These are phyloP conservation scores for Solanum virginianum DNA, from an alignment of 257 asterid species.

Conservation along the genomic window DNA sequence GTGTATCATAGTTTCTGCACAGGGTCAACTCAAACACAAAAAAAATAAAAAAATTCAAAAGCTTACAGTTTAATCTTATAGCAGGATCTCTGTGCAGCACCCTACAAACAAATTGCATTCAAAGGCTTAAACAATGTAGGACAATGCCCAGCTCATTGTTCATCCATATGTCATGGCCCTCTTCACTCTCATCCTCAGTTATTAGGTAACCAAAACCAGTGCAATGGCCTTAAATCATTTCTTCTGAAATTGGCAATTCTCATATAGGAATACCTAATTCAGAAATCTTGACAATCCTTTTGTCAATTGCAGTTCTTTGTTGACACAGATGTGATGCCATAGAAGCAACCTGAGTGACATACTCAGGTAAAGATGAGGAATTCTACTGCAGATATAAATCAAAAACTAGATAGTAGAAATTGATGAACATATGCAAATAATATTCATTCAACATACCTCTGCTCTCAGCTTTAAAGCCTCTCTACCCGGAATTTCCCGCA, in stretches of 20 bases:
- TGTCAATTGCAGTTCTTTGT: conserved; percentile 52
- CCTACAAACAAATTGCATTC: not conserved
- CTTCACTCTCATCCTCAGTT: not conserved
- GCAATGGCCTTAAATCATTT: not conserved
- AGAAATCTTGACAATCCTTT: conserved; percentile 53
- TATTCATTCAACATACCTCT: conserved; percentile 30
- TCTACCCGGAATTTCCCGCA: conserved; percentile 84
- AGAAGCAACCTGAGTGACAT: conserved; percentile 66
- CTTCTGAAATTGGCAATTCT: not conserved
- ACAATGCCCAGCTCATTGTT: not conserved
- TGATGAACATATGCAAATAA: not conserved
- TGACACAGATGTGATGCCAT: conserved; percentile 74
- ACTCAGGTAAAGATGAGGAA: not conserved
- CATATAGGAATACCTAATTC: conserved; percentile 75
- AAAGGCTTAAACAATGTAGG: not conserved
- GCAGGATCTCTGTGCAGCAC: not conserved
- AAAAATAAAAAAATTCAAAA: not conserved
- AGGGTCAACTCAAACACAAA: not conserved
- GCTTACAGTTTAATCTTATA: not conserved
- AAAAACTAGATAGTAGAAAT: not conserved
- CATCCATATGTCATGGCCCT: not conserved
- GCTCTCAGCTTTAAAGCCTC: conserved; percentile 86
- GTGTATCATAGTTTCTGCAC: not conserved
- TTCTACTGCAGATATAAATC: not conserved
- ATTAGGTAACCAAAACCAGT: not conserved